Base-by-base conservation (phyloP, 1,284 basidiomycete species). In the Phellopilus nigrolimitatus region DNA sequence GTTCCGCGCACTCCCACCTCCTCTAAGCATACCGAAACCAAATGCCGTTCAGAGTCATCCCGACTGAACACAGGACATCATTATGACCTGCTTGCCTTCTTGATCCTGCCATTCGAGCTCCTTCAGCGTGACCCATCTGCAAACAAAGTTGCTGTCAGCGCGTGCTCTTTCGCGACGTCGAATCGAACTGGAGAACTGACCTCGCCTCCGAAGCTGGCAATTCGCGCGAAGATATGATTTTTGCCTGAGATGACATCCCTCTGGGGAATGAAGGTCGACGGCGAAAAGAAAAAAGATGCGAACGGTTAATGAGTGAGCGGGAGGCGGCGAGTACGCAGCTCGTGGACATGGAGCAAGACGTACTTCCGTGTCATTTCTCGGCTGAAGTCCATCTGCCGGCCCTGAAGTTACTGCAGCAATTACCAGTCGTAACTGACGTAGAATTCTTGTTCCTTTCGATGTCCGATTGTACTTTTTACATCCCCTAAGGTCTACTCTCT, bases 1-100 rank as follows among this genome's bases (percentile, higher is more conserved):
- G 75, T 60, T 89, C 82, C 10, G 91, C 91, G 52, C 74, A 83
- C 67, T 95, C 93, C 93, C 93, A 95, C 36, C 76, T 61, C 49
- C 92, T 74, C 85, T 93, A 55, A 25, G 37, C 15, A 43, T n/a
- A 41, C 27, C 24, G 45, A 10, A 44, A 17, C n/a, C n/a, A n/a
- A n/a, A n/a, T n/a, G n/a, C n/a, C n/a, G n/a, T 33, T 38, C 27
- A 19, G 31, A 30, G 1, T 15, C 22, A n/a, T 8, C n/a, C n/a
- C 21, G n/a, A n/a, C 9, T 3, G 9, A 1, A 30, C 25, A 4
- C 2, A 12, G n/a, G 28, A n/a, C 34, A 22, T 34, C 22, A 15
- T 7, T 61, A 69, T 42, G 57, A 88, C 89, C 72, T 88, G 73
- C 60, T 73, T 79, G 1, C 91, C 90, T 5, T 80, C 78, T 59